Percentiles rank a stretch among this genome's conserved stretches.
Evolutionary conservation across 306 rosid genomes (phyloP).

Genomic region (Lotus japonicus): DNA sequence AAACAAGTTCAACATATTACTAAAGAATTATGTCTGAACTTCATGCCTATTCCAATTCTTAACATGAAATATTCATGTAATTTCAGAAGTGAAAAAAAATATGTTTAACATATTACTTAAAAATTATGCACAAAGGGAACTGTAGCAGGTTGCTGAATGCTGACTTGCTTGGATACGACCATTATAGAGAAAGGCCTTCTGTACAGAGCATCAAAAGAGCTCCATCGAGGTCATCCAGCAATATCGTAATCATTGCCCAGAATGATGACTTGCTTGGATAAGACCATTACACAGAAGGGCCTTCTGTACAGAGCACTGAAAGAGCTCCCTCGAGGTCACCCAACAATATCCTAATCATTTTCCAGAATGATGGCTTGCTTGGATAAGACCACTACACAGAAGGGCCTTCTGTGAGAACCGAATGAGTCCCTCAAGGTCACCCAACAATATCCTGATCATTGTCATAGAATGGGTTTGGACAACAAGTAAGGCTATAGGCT

Average conservation of each 20-base stretch:
- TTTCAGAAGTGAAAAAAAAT: not conserved
- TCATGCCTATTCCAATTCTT: not conserved
- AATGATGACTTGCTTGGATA: not conserved
- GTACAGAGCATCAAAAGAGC: not conserved
- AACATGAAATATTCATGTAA: not conserved
- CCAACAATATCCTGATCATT: not conserved
- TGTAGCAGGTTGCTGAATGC: not conserved
- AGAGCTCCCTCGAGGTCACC: slow-evolving; percentile 16
- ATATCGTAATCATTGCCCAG: too few relatives aligned
- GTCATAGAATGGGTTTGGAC: not conserved
- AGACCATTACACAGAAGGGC: not conserved
- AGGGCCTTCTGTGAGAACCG: too few relatives aligned
- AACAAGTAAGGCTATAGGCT: not conserved
- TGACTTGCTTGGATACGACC: slow-evolving; percentile 11
- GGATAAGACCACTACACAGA: too few relatives aligned
- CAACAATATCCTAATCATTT: not conserved
- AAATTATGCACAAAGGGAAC: not conserved
- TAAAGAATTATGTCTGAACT: too few relatives aligned
- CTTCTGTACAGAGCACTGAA: not conserved
- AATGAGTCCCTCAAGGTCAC: not conserved
- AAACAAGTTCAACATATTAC: not conserved
- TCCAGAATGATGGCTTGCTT: too few relatives aligned
- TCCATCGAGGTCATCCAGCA: not conserved
- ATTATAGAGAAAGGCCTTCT: not conserved
- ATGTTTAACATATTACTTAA: slow-evolving; percentile 1